Base-by-base conservation (phyloP, 139 green algal species). In the Yamagishiella unicocca region DNA sequence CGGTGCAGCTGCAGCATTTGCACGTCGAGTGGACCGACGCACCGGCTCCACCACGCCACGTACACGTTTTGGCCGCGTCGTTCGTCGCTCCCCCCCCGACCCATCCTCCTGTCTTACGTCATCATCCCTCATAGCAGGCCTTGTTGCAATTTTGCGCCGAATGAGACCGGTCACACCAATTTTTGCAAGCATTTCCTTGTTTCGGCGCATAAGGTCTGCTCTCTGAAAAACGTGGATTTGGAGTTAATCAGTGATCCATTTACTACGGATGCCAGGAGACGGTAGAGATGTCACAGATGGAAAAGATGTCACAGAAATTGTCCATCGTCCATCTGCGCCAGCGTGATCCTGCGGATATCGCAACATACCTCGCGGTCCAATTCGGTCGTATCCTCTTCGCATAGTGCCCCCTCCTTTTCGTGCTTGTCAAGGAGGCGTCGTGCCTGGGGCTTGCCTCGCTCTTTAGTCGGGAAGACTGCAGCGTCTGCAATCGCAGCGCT, bases 181-280 rank as follows among this genome's bases (percentile, higher is more conserved):
- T 50, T 89, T 73, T 2, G 37, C 38, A 33, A 94, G 67, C 72
- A 93, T 89, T 27, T 88, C 85, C 85, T 87, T 25, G 73, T 94
- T 94, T 12, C 88, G 85, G 21, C 77, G 37, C 33, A 94, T 94
- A 9, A 87, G 68, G 72, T 89, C 88, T 40, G 85, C 40, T 1
- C 92, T 75, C 83, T 93, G 90, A 79, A 58, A 22, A 10, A 42
- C n/a, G 22, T 67, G 19, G 19, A 67, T 9, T 27, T 9, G n/a
- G n/a, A n/a, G n/a, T n/a, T n/a, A n/a, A n/a, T n/a, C n/a, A n/a
- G n/a, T n/a, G n/a, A n/a, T n/a, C n/a, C n/a, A n/a, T n/a, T n/a
- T n/a, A n/a, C n/a, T n/a, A n/a, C n/a, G n/a, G n/a, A n/a, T n/a
- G n/a, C n/a, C n/a, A n/a, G n/a, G n/a, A n/a, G n/a, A n/a, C n/a